Conservation (phyloP, 2,329 filamentous ascomycete genomes). For the Ophiocordyceps camponoti-saundersi region DNA sequence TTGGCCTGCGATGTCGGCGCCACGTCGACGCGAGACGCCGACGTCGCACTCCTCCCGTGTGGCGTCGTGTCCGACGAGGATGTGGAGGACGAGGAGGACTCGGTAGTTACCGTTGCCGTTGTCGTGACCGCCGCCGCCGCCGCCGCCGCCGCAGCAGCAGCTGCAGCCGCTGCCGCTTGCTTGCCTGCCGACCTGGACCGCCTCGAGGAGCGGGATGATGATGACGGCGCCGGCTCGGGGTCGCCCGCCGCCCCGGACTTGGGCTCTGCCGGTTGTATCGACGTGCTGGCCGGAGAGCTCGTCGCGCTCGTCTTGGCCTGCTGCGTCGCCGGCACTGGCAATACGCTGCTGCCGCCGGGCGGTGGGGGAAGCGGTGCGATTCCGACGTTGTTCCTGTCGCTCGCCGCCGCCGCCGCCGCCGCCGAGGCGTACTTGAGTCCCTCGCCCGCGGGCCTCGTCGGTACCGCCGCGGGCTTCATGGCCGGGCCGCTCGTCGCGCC, state of each 20-base stretch:
- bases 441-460: conserved; percentile 71
- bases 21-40: background rate
- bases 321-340: conserved; percentile 27
- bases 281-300: conserved; percentile 32
- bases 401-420: conserved; percentile 80
- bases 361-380: conserved; percentile 89
- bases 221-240: background rate
- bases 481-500: conserved; percentile 34
- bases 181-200: conserved; percentile 27
- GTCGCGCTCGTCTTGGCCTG: conserved; percentile 37
- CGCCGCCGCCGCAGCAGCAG: conserved; percentile 22
- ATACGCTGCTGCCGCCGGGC: conserved; percentile 35
- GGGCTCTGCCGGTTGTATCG: conserved; percentile 24
- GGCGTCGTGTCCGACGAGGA: background rate
- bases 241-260: conserved; percentile 7
- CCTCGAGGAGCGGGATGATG: conserved; percentile 13
- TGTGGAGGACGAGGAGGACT: background rate
- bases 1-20: conserved; percentile 27
- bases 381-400: conserved; percentile 73
- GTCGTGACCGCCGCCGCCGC: conserved; percentile 23
- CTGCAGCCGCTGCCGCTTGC: conserved; percentile 20
- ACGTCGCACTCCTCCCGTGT: no score
- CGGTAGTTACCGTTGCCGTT: conserved; percentile 22
- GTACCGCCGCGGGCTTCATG: conserved; percentile 89
- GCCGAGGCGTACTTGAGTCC: conserved; percentile 94